A percentile compares a stretch with the other conserved stretches of the same genome.
Evolutionary conservation across 2,329 filamentous ascomycete genomes (phyloP).

Genomic region (Juglanconis sp.): DNA sequence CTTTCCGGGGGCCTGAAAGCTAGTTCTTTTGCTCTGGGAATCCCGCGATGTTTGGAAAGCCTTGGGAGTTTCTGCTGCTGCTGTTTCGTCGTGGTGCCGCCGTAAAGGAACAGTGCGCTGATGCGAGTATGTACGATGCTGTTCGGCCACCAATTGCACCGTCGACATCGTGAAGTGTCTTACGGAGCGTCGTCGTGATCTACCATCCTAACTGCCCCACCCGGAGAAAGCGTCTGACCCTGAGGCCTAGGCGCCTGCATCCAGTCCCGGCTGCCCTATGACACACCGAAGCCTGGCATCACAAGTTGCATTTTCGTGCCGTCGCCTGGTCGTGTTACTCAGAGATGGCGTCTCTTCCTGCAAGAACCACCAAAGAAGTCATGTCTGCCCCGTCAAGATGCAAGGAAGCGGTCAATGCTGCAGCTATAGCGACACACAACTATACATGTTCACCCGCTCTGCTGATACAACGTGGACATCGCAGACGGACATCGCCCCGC

Average conservation of each 20-base stretch:
- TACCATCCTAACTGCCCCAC: no score
- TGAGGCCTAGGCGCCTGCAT: no score
- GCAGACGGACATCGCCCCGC: constrained; percentile 7
- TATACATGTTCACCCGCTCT: not conserved
- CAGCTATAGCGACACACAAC: not conserved
- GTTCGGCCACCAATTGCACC: not conserved
- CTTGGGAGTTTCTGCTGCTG: not conserved
- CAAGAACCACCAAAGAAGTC: not conserved
- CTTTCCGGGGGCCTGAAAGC: not conserved
- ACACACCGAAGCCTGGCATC: no score
- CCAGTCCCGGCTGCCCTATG: no score
- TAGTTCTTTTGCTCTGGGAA: not conserved
- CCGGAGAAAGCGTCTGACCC: no score
- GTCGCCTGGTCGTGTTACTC: no score
- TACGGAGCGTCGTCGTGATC: no score
- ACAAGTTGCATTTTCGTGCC: no score
- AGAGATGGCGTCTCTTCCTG: no score
- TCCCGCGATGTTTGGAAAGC: not conserved
- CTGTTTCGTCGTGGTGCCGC: not conserved
- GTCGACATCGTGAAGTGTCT: no score
- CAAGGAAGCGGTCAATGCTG: not conserved
- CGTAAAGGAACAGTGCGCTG: not conserved
- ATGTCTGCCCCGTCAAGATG: not conserved
- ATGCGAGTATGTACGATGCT: not conserved
- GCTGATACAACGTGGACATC: not conserved